Conservation (phyloP, 2,329 filamentous ascomycete species). For the Talaromyces sp. region DNA sequence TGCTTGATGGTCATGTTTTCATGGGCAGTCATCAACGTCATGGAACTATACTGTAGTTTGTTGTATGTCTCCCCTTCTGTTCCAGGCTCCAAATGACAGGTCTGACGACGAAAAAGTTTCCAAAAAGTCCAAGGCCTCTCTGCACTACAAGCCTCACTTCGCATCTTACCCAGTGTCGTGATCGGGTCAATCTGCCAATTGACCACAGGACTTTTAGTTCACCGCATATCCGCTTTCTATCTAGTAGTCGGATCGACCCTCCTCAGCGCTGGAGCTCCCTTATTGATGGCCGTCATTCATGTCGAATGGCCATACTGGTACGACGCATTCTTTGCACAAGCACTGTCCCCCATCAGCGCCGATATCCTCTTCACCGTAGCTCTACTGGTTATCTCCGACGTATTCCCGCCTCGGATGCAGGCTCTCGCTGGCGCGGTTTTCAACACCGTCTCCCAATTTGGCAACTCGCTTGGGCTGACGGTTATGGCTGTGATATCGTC, state of each 20-base stretch:
- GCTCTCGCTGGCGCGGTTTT: conserved; percentile 60
- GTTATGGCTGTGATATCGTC: conserved; percentile 47
- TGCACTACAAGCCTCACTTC: conserved; percentile 44
- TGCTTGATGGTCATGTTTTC: conserved; percentile 33
- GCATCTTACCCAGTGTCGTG: conserved; percentile 44
- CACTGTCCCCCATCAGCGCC: conserved; percentile 43
- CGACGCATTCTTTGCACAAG: conserved; percentile 43
- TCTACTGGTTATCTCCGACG: conserved; percentile 52
- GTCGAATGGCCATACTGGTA: conserved; percentile 49
- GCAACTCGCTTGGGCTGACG: conserved; percentile 52
- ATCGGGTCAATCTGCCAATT: conserved; percentile 40
- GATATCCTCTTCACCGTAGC: conserved; percentile 56
- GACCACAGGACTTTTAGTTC: conserved; percentile 46
- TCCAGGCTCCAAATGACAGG: background rate
- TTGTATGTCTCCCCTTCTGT: conserved; percentile 17
- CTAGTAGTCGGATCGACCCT: conserved; percentile 38
- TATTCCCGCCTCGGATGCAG: conserved; percentile 56
- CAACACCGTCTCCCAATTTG: conserved; percentile 57
- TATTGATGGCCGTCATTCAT: conserved; percentile 47
- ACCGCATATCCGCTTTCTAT: conserved; percentile 43
- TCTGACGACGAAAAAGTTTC: conserved; percentile 28
- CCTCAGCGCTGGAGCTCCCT: conserved; percentile 36
- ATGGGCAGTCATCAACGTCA: conserved; percentile 31
- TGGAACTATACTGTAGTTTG: conserved; percentile 27
- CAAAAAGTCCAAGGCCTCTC: conserved; percentile 48